A percentile compares a stretch with the other conserved stretches of the same genome.
Conservation (phyloP, 257 asterid genomes). For the Solanum paucissectum region DNA sequence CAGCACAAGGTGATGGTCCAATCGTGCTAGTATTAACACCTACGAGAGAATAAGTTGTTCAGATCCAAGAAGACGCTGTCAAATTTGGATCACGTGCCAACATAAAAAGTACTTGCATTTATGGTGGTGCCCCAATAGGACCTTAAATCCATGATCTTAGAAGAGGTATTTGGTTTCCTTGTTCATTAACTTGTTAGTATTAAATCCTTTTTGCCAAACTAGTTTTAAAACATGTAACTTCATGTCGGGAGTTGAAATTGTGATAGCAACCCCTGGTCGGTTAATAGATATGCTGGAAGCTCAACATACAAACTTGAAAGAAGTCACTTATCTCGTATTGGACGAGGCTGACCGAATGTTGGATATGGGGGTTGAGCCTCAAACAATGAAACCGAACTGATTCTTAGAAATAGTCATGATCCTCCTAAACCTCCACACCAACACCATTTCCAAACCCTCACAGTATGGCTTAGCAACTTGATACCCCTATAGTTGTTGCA, state of each 20-base stretch:
- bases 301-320: conserved; percentile 67
- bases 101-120: conserved; percentile 72
- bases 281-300: conserved; percentile 86
- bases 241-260: conserved; percentile 70
- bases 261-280: conserved; percentile 87
- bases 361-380: background rate
- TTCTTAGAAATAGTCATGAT: background rate
- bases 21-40: conserved; percentile 74
- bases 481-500: background rate
- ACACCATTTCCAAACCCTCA: background rate
- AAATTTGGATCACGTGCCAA: conserved; percentile 58
- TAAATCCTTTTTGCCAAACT: background rate
- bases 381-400: background rate
- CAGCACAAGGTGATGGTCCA: conserved; percentile 84
- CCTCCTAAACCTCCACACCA: background rate
- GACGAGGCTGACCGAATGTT: conserved; percentile 18
- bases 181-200: background rate
- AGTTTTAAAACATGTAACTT: conserved; percentile 1
- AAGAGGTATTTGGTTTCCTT: conserved; percentile 37
- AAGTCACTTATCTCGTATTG: conserved; percentile 75
- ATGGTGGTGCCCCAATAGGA: conserved; percentile 90
- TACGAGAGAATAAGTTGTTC: conserved; percentile 86
- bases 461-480: background rate
- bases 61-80: conserved; percentile 73
- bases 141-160: conserved; percentile 83